Evolutionary conservation across 73 alveolate genomes (phyloP).

Genomic region (Stentor roeselii): DNA sequence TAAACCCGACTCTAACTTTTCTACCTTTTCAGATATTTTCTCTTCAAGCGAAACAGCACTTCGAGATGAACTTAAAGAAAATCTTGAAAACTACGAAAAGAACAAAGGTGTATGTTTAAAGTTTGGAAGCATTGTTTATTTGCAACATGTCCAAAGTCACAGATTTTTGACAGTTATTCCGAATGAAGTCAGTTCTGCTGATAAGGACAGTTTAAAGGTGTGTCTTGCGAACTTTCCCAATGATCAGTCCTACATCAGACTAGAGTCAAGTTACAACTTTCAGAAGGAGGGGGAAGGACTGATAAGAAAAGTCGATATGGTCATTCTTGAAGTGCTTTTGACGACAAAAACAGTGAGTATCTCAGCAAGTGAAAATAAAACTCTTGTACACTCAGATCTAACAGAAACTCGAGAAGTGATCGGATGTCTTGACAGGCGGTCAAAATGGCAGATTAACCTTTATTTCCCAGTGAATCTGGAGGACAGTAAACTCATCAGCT

Average conservation of each 20-base stretch:
- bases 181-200: not conserved
- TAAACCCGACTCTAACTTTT: not conserved
- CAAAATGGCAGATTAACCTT: slow-evolving; percentile 15
- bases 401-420: not conserved
- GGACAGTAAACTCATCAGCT: not conserved
- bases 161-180: slow-evolving; percentile 6
- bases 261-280: not conserved
- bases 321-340: not conserved
- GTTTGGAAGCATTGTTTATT: slow-evolving; percentile 3
- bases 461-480: not conserved
- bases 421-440: not conserved
- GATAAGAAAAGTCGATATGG: not conserved
- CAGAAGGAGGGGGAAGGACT: slow-evolving; percentile 31
- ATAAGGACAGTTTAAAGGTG: slow-evolving; percentile 13
- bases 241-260: slow-evolving; percentile 6
- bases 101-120: not conserved
- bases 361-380: not conserved
- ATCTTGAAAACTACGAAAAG: not conserved
- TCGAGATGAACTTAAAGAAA: not conserved
- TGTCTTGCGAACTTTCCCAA: not conserved
- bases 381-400: not conserved
- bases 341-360: not conserved
- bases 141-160: slow-evolving; percentile 13
- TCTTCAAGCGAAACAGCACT: not conserved
- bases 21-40: not conserved